These are phyloP conservation scores for Xylariaceae sp. DNA, from an alignment of 2,329 filamentous ascomycete species.

Conservation along the genomic window DNA sequence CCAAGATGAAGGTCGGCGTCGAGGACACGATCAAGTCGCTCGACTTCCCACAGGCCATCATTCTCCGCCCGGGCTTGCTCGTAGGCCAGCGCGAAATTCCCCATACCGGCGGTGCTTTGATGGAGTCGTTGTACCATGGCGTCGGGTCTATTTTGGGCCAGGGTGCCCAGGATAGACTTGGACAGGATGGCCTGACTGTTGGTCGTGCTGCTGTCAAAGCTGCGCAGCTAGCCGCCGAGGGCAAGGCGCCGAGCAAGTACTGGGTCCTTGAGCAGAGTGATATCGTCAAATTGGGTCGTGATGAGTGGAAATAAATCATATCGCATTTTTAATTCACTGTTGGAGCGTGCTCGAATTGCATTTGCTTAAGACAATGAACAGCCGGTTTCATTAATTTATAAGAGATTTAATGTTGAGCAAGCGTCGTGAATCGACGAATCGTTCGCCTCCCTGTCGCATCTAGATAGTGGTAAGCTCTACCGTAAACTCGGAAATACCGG, in stretches of 20 bases:
- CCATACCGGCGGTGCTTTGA: conserved; percentile 51
- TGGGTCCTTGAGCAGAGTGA: conserved; percentile 58
- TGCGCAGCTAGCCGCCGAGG: conserved; percentile 50
- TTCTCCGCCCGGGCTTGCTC: conserved; percentile 69
- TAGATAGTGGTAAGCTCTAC: no score
- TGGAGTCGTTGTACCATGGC: conserved; percentile 50
- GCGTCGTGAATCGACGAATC: no score
- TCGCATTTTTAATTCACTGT: neutral
- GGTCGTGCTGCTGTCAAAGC: conserved; percentile 60
- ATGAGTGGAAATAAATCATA: conserved; percentile 42
- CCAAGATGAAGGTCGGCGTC: conserved; percentile 79
- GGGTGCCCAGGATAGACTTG: conserved; percentile 58
- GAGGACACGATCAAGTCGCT: conserved; percentile 70
- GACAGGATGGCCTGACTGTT: conserved; percentile 70
- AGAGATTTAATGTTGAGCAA: no score
- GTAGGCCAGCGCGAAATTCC: conserved; percentile 61
- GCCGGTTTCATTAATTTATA: no score
- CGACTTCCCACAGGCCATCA: conserved; percentile 71
- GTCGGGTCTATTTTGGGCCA: conserved; percentile 47
- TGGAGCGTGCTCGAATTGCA: conserved; percentile 1
- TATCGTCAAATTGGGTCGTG: conserved; percentile 61
- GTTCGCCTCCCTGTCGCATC: no score
- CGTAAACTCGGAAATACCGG: no score
- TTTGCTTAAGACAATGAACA: neutral
- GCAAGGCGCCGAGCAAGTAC: conserved; percentile 52